Conservation (phyloP, 805 yeast species). For the Lipomyces mesembrius region DNA sequence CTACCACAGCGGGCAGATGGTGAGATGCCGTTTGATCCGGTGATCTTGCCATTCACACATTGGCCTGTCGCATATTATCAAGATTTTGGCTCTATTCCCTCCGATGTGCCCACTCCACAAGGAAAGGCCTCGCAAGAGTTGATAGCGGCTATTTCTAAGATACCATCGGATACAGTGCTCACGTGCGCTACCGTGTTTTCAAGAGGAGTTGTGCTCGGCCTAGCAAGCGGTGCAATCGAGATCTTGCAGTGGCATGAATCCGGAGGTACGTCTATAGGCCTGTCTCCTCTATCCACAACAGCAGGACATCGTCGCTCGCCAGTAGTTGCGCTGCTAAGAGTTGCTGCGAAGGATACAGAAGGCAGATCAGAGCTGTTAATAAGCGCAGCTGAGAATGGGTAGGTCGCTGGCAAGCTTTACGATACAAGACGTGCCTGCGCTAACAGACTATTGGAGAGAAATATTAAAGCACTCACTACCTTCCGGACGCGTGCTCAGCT, state of each 20-base stretch:
- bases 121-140: slow-evolving; percentile 6
- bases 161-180: slow-evolving; percentile 27
- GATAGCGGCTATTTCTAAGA: slow-evolving; percentile 19
- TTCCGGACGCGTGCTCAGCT: slow-evolving; percentile 34
- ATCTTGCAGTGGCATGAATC: slow-evolving; percentile 33
- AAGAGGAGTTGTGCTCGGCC: slow-evolving; percentile 31
- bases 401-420: background rate
- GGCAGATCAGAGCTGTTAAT: slow-evolving; percentile 35
- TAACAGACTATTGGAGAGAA: slow-evolving; percentile 17
- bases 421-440: background rate
- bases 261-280: background rate
- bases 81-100: background rate
- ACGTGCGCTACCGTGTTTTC: slow-evolving; percentile 35
- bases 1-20: background rate
- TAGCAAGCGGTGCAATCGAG: slow-evolving; percentile 34
- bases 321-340: slow-evolving; percentile 30
- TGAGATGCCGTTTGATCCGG: slow-evolving; percentile 31
- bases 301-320: slow-evolving; percentile 36
- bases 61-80: slow-evolving; percentile 32
- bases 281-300: slow-evolving; percentile 31
- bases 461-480: slow-evolving; percentile 37
- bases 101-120: slow-evolving; percentile 12
- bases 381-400: slow-evolving; percentile 36
- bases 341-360: slow-evolving; percentile 35
- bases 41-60: slow-evolving; percentile 36